Evolutionary conservation across 768 basidiomycete species (phyloP).

Genomic region (Agrocybe pediades): DNA sequence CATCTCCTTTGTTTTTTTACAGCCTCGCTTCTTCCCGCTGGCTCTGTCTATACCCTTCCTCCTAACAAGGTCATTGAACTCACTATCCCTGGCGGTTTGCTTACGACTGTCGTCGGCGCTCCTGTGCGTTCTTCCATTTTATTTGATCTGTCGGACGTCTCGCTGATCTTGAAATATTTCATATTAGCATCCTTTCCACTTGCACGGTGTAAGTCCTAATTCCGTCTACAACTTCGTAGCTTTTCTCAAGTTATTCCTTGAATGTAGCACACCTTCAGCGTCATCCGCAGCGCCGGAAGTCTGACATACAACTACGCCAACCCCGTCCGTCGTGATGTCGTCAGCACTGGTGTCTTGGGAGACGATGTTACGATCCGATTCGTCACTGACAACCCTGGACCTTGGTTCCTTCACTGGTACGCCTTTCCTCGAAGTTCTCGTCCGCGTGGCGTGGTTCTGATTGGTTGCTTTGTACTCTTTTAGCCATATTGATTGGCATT

Average conservation of each 20-base stretch:
- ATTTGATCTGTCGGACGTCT: neutral
- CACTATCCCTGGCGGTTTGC: slow-evolving; percentile 38
- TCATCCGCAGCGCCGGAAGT: slow-evolving; percentile 39
- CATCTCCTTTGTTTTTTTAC: no score
- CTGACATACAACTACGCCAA: slow-evolving; percentile 38
- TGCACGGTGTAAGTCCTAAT: slow-evolving; percentile 44
- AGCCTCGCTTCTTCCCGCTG: slow-evolving; percentile 41
- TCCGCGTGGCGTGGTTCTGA: neutral
- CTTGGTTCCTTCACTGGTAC: slow-evolving; percentile 38
- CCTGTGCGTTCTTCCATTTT: slow-evolving; percentile 11
- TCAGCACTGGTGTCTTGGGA: slow-evolving; percentile 26
- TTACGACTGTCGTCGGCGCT: slow-evolving; percentile 27
- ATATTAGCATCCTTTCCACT: slow-evolving; percentile 44
- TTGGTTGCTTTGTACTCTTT: no score
- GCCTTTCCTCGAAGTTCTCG: neutral
- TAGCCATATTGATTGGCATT: slow-evolving; percentile 10
- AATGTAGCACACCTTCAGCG: slow-evolving; percentile 33
- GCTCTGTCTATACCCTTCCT: slow-evolving; percentile 45
- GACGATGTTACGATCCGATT: slow-evolving; percentile 57
- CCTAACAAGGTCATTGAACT: slow-evolving; percentile 51
- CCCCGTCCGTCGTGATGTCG: slow-evolving; percentile 34
- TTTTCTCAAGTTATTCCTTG: neutral
- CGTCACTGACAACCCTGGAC: slow-evolving; percentile 65
- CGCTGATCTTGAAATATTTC: neutral
- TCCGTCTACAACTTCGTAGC: neutral